phyloP scores from a whole-genome alignment of 2,329 filamentous ascomycete species.

The Ambrosiella beaveri region DNA sequence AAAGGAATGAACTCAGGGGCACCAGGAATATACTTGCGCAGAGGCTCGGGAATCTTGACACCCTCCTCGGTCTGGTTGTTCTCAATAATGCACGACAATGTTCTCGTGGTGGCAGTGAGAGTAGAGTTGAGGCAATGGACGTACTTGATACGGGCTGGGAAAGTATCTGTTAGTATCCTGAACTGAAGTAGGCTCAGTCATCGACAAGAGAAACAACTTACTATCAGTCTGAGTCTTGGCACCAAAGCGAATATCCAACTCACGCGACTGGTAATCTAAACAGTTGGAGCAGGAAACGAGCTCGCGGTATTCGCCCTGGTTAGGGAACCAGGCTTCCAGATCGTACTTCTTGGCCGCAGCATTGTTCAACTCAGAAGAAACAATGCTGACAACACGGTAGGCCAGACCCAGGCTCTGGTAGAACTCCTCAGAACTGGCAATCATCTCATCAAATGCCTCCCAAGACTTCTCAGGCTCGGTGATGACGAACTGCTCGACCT shows the following conservation, averaged over 20 bases:
- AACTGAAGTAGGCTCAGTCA: background rate
- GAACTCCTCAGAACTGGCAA: constrained; percentile 77
- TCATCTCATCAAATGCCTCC: constrained; percentile 90
- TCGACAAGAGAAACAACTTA: constrained; percentile 18
- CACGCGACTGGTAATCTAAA: constrained; percentile 90
- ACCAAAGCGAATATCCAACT: constrained; percentile 82
- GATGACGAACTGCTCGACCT: constrained; percentile 68
- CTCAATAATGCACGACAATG: constrained; percentile 85
- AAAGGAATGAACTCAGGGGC: constrained; percentile 80
- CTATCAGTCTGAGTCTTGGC: constrained; percentile 69
- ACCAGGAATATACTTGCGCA: constrained; percentile 81
- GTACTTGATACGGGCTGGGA: constrained; percentile 55
- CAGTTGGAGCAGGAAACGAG: constrained; percentile 96
- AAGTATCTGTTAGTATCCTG: background rate
- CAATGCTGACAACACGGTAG: constrained; percentile 83
- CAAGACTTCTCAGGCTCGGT: constrained; percentile 81
- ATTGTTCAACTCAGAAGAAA: constrained; percentile 85
- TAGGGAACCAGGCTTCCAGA: constrained; percentile 84
- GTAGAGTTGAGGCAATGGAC: constrained; percentile 87
- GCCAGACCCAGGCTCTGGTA: constrained; percentile 80
- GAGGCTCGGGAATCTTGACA: constrained; percentile 60
- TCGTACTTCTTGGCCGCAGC: constrained; percentile 74
- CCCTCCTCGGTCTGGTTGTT: constrained; percentile 92
- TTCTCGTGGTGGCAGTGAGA: constrained; percentile 76
- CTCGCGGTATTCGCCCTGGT: constrained; percentile 93